Evolutionary conservation across 2,329 filamentous ascomycete genomes (phyloP).

Genomic region (Mollisia scopiformis): DNA sequence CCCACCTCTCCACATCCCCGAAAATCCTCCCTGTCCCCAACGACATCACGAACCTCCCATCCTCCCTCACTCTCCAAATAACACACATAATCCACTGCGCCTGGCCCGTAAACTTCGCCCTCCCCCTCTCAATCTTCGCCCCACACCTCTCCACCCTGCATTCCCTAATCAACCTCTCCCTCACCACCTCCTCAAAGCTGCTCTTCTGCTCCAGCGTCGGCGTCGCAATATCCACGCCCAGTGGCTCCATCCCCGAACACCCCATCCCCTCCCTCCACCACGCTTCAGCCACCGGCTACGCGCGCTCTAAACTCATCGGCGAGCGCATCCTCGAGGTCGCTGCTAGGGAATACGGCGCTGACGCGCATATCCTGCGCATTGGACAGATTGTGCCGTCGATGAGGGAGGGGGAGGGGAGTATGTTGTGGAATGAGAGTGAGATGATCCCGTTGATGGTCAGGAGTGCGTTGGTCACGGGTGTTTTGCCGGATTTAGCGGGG

Average conservation of each 20-base stretch:
- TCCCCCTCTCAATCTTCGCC: constrained; percentile 52
- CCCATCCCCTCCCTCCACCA: constrained; percentile 23
- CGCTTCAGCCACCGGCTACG: constrained; percentile 54
- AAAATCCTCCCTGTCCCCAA: not conserved
- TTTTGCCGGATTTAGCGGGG: constrained; percentile 45
- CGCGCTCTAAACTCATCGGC: constrained; percentile 49
- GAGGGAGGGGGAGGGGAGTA: constrained; percentile 36
- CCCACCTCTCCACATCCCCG: not conserved
- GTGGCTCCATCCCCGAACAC: constrained; percentile 39
- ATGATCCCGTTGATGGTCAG: constrained; percentile 56
- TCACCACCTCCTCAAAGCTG: constrained; percentile 34
- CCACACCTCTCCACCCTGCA: constrained; percentile 42
- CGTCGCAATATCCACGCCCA: constrained; percentile 35
- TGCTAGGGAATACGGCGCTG: constrained; percentile 34
- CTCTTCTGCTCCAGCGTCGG: constrained; percentile 43
- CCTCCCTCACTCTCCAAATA: constrained; percentile 34
- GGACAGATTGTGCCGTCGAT: constrained; percentile 54
- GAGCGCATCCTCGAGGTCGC: constrained; percentile 47
- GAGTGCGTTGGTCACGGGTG: constrained; percentile 45
- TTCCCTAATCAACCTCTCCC: constrained; percentile 38
- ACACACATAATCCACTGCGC: constrained; percentile 52
- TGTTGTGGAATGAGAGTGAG: constrained; percentile 52
- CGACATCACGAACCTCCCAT: not conserved
- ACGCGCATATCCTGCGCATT: constrained; percentile 45
- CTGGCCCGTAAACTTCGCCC: constrained; percentile 60